A percentile compares a stretch with the other conserved stretches of the same genome.
Conservation (phyloP, 2,329 filamentous ascomycete species). For the Pestalotiopsis sp. region DNA sequence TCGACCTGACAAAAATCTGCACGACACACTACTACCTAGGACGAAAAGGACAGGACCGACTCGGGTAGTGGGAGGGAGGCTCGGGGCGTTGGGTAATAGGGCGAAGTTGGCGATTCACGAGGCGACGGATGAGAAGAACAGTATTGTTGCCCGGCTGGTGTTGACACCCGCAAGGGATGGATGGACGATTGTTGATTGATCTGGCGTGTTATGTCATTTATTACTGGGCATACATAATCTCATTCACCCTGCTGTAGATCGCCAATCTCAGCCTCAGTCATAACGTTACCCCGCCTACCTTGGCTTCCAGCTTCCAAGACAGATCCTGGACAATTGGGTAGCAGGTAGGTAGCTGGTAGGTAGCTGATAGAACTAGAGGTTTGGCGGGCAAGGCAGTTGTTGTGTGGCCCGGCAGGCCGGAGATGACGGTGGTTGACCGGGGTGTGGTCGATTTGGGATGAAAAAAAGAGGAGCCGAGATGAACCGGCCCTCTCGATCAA, state of each 20-base stretch:
- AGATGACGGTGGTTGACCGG: neutral
- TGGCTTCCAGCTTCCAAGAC: neutral
- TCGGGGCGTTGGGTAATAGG: neutral
- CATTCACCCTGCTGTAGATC: neutral
- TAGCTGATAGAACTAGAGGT: too few species aligned
- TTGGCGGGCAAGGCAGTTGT: too few species aligned
- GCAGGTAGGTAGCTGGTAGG: too few species aligned
- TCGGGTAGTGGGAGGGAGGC: neutral
- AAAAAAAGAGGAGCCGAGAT: neutral
- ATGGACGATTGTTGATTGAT: neutral
- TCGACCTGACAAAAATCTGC: neutral
- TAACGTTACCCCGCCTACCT: conserved; percentile 10
- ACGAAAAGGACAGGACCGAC: neutral
- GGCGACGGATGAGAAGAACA: neutral
- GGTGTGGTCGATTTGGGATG: neutral
- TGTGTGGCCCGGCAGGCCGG: neutral
- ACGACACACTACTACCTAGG: neutral
- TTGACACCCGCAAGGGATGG: neutral
- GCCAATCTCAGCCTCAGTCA: neutral
- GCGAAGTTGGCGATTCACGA: neutral
- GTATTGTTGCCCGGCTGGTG: neutral
- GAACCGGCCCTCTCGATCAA: neutral
- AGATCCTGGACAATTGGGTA: neutral
- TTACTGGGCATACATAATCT: neutral
- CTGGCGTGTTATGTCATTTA: conserved; percentile 3